Percentiles rank a stretch among this genome's conserved stretches.
Evolutionary conservation across 257 asterid species (phyloP).

Genomic region (Anisodus acutangulus): DNA sequence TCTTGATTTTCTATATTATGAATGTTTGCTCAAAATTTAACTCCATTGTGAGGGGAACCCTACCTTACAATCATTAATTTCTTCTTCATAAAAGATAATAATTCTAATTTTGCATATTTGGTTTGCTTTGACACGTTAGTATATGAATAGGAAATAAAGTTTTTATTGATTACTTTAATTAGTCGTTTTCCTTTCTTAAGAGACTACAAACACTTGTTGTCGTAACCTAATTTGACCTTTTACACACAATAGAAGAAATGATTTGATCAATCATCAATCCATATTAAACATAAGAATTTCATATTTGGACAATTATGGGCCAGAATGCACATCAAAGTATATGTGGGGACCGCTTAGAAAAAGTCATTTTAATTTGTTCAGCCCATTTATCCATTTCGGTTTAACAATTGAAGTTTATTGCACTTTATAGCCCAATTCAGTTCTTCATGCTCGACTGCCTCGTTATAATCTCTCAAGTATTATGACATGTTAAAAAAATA

Average conservation of each 20-base stretch:
- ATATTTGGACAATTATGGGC: not conserved
- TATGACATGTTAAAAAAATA: not conserved
- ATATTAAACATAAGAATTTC: not conserved
- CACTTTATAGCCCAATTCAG: conserved; percentile 6
- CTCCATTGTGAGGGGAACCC: conserved; percentile 9
- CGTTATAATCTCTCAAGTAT: not conserved
- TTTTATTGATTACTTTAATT: not conserved
- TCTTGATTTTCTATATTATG: conserved; percentile 10
- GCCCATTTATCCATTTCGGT: not conserved
- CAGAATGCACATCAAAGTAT: not conserved
- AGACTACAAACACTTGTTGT: not conserved
- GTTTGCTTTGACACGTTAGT: not conserved
- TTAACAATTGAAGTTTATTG: not conserved
- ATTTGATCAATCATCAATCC: conserved; percentile 1
- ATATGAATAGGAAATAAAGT: not conserved
- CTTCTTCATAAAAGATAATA: not conserved
- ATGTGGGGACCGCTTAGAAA: no score
- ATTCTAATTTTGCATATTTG: not conserved
- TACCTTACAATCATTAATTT: not conserved
- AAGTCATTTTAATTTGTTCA: not conserved
- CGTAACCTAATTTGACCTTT: not conserved
- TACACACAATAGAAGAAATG: not conserved
- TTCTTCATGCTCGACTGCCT: not conserved
- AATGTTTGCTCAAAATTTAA: conserved; percentile 9
- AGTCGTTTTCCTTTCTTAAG: not conserved